Conservation (phyloP, 176 grass and related monocot genomes). For the Paspalum notatum region DNA sequence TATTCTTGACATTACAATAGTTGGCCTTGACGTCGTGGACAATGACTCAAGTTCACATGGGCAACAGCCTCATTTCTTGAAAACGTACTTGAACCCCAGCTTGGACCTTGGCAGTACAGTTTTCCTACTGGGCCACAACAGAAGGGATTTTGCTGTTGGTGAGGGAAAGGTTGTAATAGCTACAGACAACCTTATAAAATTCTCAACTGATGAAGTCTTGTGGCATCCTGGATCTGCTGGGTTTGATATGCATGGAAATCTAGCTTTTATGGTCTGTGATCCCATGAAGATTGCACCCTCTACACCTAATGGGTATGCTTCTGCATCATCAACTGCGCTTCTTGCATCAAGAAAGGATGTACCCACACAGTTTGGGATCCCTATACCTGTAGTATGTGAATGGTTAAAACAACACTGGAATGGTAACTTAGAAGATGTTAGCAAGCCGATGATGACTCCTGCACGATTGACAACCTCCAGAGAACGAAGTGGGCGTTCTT, state of each 20-base stretch:
- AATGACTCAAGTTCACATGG: constrained; percentile 54
- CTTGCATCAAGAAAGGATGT: constrained; percentile 68
- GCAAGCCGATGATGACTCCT: constrained; percentile 70
- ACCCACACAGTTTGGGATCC: constrained; percentile 76
- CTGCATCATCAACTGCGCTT: constrained; percentile 59
- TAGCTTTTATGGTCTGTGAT: constrained; percentile 93
- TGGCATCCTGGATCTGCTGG: constrained; percentile 88
- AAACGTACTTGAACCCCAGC: constrained; percentile 79
- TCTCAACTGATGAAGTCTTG: constrained; percentile 72
- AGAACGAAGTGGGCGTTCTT: constrained; percentile 53
- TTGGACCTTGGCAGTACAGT: constrained; percentile 81
- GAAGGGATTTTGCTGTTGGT: constrained; percentile 63
- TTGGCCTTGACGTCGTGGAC: constrained; percentile 68
- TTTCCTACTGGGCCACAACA: constrained; percentile 75
- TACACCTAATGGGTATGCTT: constrained; percentile 66
- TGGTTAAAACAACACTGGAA: constrained; percentile 94
- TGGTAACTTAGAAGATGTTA: constrained; percentile 87
- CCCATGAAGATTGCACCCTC: constrained; percentile 95
- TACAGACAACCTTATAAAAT: constrained; percentile 95
- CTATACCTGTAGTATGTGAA: constrained; percentile 77
- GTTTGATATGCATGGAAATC: constrained; percentile 89
- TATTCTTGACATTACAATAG: constrained; percentile 90
- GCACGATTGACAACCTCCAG: constrained; percentile 58
- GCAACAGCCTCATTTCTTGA: constrained; percentile 71
- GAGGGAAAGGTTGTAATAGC: constrained; percentile 89